Conservation (phyloP, 495 filamentous ascomycete species). For the Jackrogersella minutella region DNA sequence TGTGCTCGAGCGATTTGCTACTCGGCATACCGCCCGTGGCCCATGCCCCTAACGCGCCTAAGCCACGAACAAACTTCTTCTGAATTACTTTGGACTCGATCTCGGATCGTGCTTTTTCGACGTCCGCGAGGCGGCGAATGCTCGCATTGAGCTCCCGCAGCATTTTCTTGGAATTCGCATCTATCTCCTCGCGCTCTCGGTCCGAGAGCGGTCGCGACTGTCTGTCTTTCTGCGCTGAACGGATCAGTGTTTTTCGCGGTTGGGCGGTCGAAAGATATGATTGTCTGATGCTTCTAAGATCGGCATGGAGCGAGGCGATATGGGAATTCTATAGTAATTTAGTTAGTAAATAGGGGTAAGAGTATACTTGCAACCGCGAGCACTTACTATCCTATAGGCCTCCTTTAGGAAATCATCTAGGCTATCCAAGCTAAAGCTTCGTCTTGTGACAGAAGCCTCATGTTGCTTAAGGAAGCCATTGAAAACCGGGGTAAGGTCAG, state of each 20-base stretch:
- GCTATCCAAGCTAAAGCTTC: conserved; percentile 55
- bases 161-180: conserved; percentile 81
- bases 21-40: conserved; percentile 64
- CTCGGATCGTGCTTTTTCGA: conserved; percentile 80
- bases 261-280: conserved; percentile 85
- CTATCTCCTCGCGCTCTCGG: conserved; percentile 78
- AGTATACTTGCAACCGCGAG: conserved; percentile 4
- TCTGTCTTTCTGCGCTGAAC: conserved; percentile 43
- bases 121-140: conserved; percentile 78
- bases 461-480: conserved; percentile 70
- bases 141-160: conserved; percentile 81
- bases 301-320: conserved; percentile 75
- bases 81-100: conserved; percentile 70
- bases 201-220: conserved; percentile 65
- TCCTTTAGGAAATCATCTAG: conserved; percentile 94
- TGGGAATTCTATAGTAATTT: conserved; percentile 77
- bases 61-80: conserved; percentile 69
- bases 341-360: conserved; percentile 15
- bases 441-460: conserved; percentile 55
- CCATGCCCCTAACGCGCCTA: conserved; percentile 74
- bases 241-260: conserved; percentile 56
- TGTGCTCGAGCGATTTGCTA: conserved; percentile 66
- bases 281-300: conserved; percentile 84
- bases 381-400: conserved; percentile 87
- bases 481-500: conserved; percentile 76